Base-by-base conservation (phyloP, 2,329 filamentous ascomycete species). In the Fusarium aywerte region DNA sequence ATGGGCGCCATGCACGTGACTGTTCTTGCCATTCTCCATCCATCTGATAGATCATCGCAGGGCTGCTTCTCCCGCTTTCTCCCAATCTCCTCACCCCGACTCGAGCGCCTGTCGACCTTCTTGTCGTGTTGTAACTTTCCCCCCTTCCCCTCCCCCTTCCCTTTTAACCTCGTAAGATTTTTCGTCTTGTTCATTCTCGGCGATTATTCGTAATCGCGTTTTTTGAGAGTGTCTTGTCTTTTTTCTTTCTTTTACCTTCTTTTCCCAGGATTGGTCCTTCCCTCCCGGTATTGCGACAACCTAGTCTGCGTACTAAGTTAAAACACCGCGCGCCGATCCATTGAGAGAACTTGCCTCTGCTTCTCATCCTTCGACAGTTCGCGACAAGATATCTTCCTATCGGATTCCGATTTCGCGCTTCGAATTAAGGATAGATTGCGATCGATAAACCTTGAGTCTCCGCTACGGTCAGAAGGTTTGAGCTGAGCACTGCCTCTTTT, bases 401-500 rank as follows among this genome's bases (percentile, higher is more conserved):
- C 51, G 31, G 29, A 51, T 36, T 21, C 58, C 25, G 58, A 60
- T 48, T 45, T 51, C 39, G 52, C 47, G 52, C 48, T 69, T 55
- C 61, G 52, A 50, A 57, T 43, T 39, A 52, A 38, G 47, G 66
- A 70, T 60, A 52, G 57, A 55, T 69, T 70, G 70, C 70, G 70
- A 74, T 63, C 66, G 70, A 72, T 65, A 62, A 56, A 49, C 44
- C 53, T 68, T 59, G 51, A 68, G 61, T 60, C 64, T 62, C 63
- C 67, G 68, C 62, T 59, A 65, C 67, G 64, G 58, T 65, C 65
- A 72, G 66, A 73, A 77, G 78, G 77, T 79, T 79, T 75, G 75
- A 79, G 75, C 74, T 75, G 72, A 75, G 74, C 71, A 77, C 75
- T 74, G 76, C 72, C 74, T 78, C 75, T 75, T 77, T 75, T 74